Percentiles rank a stretch among this genome's conserved stretches.
phyloP scores from a whole-genome alignment of 1,284 basidiomycete genomes.

The Melampsora americana region DNA sequence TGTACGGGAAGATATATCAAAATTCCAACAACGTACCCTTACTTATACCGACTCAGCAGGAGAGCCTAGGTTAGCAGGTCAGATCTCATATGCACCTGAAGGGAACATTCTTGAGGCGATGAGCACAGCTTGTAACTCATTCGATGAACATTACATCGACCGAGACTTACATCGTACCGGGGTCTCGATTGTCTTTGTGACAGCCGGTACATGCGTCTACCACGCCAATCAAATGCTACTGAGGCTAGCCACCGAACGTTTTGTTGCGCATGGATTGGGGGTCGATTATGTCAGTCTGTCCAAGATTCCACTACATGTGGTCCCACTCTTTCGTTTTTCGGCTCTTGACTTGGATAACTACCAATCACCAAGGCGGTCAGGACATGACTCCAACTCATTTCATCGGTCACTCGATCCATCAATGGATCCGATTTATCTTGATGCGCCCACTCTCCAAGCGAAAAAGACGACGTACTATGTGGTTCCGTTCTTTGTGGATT shows the following conservation, averaged over 20 bases:
- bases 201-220: constrained; percentile 91
- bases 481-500: constrained; percentile 64
- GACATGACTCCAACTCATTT: constrained; percentile 8
- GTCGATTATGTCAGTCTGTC: constrained; percentile 84
- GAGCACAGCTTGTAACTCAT: constrained; percentile 86
- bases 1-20: constrained; percentile 59
- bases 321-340: constrained; percentile 54
- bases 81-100: constrained; percentile 81
- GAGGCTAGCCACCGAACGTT: constrained; percentile 86
- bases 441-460: constrained; percentile 48
- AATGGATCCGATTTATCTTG: constrained; percentile 46
- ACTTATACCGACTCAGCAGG: constrained; percentile 44
- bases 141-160: constrained; percentile 93
- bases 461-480: constrained; percentile 51
- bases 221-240: constrained; percentile 85
- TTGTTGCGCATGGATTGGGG: constrained; percentile 89
- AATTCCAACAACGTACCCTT: constrained; percentile 40
- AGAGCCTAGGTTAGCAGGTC: constrained; percentile 70
- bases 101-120: constrained; percentile 91
- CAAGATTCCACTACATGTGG: constrained; percentile 88
- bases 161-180: constrained; percentile 92
- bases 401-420: constrained; percentile 24
- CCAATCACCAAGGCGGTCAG: background rate
- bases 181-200: constrained; percentile 76
- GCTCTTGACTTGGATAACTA: constrained; percentile 36